These are phyloP conservation scores for Gracilariopsis chorda DNA, from an alignment of 23 red algal species.

Conservation along the genomic window DNA sequence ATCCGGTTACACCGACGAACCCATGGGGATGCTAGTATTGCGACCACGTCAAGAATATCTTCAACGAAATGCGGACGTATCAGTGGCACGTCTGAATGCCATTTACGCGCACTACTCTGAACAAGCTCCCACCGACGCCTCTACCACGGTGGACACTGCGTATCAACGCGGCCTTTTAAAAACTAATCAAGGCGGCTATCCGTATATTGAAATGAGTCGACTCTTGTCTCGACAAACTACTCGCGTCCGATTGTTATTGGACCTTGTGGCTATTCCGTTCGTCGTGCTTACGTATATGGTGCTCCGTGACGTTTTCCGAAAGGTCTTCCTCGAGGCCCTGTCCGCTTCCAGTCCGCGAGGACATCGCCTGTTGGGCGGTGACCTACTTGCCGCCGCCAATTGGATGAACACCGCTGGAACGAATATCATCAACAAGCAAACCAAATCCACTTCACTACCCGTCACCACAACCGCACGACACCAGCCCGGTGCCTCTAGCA, in stretches of 20 bases:
- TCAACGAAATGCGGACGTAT: not conserved
- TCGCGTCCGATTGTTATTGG: not conserved
- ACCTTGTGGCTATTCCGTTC: slow-evolving; percentile 12
- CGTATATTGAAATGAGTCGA: not conserved
- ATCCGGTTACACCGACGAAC: slow-evolving; percentile 41
- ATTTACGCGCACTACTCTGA: slow-evolving; percentile 45
- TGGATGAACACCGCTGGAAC: not conserved
- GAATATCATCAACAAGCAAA: not conserved
- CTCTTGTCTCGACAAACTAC: slow-evolving; percentile 17
- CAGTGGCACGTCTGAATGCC: slow-evolving; percentile 10
- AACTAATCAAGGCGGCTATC: slow-evolving; percentile 15
- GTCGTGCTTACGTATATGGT: slow-evolving; percentile 37
- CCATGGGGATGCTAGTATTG: slow-evolving; percentile 63
- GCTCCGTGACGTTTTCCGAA: slow-evolving; percentile 22
- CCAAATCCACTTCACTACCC: not conserved
- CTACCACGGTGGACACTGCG: not conserved
- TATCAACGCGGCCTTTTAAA: not conserved
- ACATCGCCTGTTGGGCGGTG: not conserved
- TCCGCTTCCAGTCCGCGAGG: not conserved
- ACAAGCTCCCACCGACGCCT: not conserved
- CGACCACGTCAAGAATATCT: slow-evolving; percentile 4
- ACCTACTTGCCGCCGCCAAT: not conserved
- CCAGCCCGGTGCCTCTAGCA: no score
- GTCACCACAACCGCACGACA: not conserved
- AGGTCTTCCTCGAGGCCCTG: slow-evolving; percentile 38